Evolutionary conservation across 495 filamentous ascomycete genomes (phyloP).

Genomic region (Penicillium subrubescens): DNA sequence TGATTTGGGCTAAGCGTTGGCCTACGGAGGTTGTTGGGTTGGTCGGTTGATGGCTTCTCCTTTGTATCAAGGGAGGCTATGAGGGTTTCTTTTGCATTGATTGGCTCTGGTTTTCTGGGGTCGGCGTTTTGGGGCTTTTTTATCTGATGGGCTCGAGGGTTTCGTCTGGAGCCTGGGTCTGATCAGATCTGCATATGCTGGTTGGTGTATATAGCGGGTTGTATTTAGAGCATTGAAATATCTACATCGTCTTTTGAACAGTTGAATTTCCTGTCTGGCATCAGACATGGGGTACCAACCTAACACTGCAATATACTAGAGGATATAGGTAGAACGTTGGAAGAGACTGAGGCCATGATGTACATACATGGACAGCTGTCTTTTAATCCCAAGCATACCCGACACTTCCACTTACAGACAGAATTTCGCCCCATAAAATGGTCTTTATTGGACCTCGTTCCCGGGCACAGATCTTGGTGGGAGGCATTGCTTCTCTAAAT

Average conservation of each 20-base stretch:
- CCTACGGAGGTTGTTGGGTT: conserved; percentile 53
- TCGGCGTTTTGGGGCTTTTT: background rate
- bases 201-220: conserved; percentile 3
- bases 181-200: background rate
- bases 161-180: background rate
- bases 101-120: background rate
- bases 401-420: too few relatives aligned
- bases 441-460: too few relatives aligned
- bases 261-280: background rate
- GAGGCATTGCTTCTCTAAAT: too few relatives aligned
- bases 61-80: background rate
- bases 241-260: background rate
- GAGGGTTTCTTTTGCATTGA: background rate
- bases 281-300: too few relatives aligned
- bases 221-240: background rate
- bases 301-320: too few relatives aligned
- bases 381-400: too few relatives aligned
- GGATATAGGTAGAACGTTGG: too few relatives aligned
- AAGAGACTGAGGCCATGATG: too few relatives aligned
- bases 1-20: conserved; percentile 65
- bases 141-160: background rate
- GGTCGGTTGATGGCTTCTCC: conserved; percentile 37
- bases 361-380: too few relatives aligned
- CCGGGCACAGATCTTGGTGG: too few relatives aligned
- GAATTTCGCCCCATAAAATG: too few relatives aligned